Evolutionary conservation across 73 alveolate genomes (phyloP), one percentile per base, ranked within the genome.

Genomic region (Stentor coeruleus): DNA sequence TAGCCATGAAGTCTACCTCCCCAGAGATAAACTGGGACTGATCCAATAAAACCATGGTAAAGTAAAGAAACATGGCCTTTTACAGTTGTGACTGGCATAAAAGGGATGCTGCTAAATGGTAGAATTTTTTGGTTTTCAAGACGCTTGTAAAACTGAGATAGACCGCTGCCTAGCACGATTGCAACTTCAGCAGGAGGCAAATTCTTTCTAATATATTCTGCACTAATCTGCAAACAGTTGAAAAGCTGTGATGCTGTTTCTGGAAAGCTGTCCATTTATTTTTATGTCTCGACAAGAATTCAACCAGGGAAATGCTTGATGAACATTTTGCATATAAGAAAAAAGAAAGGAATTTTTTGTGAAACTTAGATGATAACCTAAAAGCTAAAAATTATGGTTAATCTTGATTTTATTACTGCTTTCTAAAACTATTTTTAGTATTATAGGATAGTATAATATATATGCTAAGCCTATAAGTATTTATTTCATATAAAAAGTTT

Each of bases 101-200:
- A 59, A 39, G 91, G 91, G 33, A 85, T 85, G 30, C 77, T 84
- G 6, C 55, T 4, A 35, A 74, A 85, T 4, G 6, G 74, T 6
- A 58, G 57, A 20, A 28, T 49, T 15, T 36, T 31, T 35, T 59
- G 85, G 36, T 85, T 42, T 3, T 77, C 86, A 6, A 85, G 81
- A 31, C 49, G 41, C 14, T 77, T 49, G 59, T 58, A 58, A 3
- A 85, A 66, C 4, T 84, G 80, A 33, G 84, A 84, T 3, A 85
- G 80, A n/a, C 91, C 91, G 3, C 81, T 38, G 57, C 91, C 91
- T 11, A 85, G 60, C 14, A 85, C 87, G n/a, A 77, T 77, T 77
- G 86, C 80, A 36, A 81, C 59, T 26, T 81, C 82, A 28, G 79
- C 79, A 20, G 49, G n/a, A 28, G 79, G 79, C n/a, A 66, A 11